A percentile compares a stretch with the other conserved stretches of the same genome.
Evolutionary conservation across 129 eudicot genomes (phyloP).

Genomic region (Calendula officinalis): DNA sequence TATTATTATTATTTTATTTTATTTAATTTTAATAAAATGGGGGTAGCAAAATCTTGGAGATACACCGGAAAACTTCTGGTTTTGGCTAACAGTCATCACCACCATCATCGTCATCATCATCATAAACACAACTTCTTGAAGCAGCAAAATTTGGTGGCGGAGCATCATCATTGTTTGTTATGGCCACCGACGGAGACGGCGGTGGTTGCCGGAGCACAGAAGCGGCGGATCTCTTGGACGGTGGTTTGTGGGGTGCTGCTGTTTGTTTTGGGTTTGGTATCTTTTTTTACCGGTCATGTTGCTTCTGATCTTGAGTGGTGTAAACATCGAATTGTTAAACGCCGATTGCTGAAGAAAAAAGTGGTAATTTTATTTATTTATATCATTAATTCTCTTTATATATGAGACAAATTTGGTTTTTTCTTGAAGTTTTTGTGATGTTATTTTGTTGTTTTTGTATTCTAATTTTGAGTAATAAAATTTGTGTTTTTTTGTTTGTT

Average conservation of each 20-base stretch:
- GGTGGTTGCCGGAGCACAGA: constrained; percentile 34
- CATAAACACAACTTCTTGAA: constrained; percentile 23
- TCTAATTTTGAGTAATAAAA: not conserved
- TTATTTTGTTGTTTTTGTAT: constrained; percentile 4
- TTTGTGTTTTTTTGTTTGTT: not conserved
- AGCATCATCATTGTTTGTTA: constrained; percentile 40
- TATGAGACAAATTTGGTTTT: not conserved
- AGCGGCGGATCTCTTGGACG: constrained; percentile 66
- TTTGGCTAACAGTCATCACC: constrained; percentile 22
- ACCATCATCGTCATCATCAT: constrained; percentile 16
- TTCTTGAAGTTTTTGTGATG: constrained; percentile 10
- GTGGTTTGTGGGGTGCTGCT: constrained; percentile 77
- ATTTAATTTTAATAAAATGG: constrained; percentile 20
- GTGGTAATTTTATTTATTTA: constrained; percentile 28
- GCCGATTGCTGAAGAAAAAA: constrained; percentile 42
- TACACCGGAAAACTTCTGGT: constrained; percentile 38
- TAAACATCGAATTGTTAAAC: constrained; percentile 60
- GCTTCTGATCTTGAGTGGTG: constrained; percentile 82
- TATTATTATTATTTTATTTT: not conserved
- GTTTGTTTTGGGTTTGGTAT: constrained; percentile 69
- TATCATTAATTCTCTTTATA: not conserved
- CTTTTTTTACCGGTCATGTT: constrained; percentile 69
- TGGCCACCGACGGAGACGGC: constrained; percentile 40
- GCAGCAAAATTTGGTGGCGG: not conserved
- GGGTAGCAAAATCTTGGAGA: constrained; percentile 51